Base-by-base conservation (phyloP, 148 eudicot species). In the Persicaria maculosa region DNA sequence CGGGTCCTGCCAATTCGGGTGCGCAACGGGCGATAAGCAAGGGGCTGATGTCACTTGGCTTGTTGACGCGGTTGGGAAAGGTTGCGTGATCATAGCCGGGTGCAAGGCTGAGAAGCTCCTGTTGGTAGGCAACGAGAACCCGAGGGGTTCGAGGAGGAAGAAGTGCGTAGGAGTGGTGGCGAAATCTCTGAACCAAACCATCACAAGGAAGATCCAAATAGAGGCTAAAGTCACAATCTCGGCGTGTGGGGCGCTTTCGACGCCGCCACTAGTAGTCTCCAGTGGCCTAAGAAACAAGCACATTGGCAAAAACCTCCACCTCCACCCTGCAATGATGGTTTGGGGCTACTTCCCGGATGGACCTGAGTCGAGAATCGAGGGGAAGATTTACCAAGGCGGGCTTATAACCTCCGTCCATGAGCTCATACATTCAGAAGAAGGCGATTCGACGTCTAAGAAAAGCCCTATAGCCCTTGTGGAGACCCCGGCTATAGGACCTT, bases 301-400 rank as follows among this genome's bases (percentile, higher is more conserved):
- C 70, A 90, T 90, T 0, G 94, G 94, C 7, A 78, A 68, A 48
- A 86, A 90, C 77, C 86, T 90, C 36, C 91, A 84, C 31, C 81
- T 87, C 59, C 94, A 90, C 68, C 91, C 91, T 0, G 53, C 78
- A 19, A 72, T 75, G 50, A 76, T 87, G 84, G 86, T 83, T 43
- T 90, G 94, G 94, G 94, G 94, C 10, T 83, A 90, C 80, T 90
- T 90, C 62, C 91, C 94, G 0, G 83, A 86, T 50, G 79, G 71
- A 45, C 61, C 81, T 4, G 73, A 72, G 57, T 75, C 83, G 1
- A 68, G 72, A 7, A 74, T 84, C 19, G 74, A 83, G 64, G 91
- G 91, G 14, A 86, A 68, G 55, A 57, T 40, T 43, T 84, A 80
- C 2, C 85, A 90, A 75, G 94, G 94, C 1, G 94, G 91, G 47